Conservation (phyloP, 2,329 filamentous ascomycete genomes). For the Trichoderma arundinaceum region DNA sequence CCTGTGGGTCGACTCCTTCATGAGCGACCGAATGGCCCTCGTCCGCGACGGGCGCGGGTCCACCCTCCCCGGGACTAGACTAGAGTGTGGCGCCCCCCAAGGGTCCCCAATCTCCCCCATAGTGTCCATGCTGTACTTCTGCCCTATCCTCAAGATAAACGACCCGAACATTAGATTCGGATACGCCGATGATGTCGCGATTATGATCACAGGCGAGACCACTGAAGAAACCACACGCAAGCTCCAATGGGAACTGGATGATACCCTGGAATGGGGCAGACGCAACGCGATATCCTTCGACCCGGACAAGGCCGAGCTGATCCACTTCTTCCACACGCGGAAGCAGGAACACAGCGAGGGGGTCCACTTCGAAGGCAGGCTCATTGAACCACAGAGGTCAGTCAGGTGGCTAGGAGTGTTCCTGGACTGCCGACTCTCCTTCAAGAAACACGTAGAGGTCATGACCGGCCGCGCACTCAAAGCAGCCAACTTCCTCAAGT, state of each 20-base stretch:
- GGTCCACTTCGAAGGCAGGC: not conserved
- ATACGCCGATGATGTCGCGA: slow-evolving; percentile 23
- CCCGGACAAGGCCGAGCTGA: slow-evolving; percentile 36
- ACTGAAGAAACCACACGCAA: slow-evolving; percentile 31
- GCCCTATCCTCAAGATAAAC: slow-evolving; percentile 31
- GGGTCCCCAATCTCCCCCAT: slow-evolving; percentile 35
- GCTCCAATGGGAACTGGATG: too few relatives aligned
- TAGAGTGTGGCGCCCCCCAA: slow-evolving; percentile 31
- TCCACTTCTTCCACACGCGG: slow-evolving; percentile 32
- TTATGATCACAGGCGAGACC: slow-evolving; percentile 11
- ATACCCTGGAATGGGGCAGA: too few relatives aligned
- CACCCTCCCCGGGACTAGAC: slow-evolving; percentile 15
- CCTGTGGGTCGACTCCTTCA: slow-evolving; percentile 33
- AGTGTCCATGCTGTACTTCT: slow-evolving; percentile 34
- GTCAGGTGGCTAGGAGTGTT: not conserved
- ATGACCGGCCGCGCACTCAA: not conserved
- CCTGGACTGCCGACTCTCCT: not conserved
- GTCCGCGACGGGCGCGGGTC: slow-evolving; percentile 29
- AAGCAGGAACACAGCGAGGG: not conserved
- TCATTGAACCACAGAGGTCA: not conserved
- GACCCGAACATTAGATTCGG: slow-evolving; percentile 14
- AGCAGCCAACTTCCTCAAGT: not conserved
- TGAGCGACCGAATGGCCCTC: slow-evolving; percentile 6
- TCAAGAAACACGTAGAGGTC: not conserved
- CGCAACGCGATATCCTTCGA: slow-evolving; percentile 34